Conservation (phyloP, 2,329 filamentous ascomycete species). For the Sporothrix protearum region DNA sequence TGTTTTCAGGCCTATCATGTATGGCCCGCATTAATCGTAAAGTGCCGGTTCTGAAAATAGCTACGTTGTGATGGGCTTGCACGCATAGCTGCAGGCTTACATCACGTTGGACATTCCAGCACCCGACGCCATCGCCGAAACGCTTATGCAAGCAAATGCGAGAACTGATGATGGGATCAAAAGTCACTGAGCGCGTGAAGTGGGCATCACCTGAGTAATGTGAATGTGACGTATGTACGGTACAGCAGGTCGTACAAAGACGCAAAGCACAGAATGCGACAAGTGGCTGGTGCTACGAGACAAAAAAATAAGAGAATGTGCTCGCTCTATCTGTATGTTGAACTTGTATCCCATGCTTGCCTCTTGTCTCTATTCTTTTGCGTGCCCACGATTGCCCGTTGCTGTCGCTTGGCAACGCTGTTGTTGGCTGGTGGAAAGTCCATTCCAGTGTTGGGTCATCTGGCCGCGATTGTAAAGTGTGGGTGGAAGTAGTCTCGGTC, state of each 20-base stretch:
- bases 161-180: not conserved
- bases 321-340: not conserved
- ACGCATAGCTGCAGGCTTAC: not conserved
- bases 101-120: not conserved
- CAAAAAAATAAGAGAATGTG: not conserved
- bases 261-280: not conserved
- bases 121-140: not conserved
- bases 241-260: too few relatives aligned
- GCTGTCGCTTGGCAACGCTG: not conserved
- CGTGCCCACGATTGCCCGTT: too few relatives aligned
- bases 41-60: too few relatives aligned
- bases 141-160: not conserved
- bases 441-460: slow-evolving; percentile 1
- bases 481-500: not conserved
- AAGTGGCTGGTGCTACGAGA: not conserved
- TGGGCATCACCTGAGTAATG: not conserved
- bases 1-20: not conserved
- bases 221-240: not conserved
- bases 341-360: not conserved
- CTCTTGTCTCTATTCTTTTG: not conserved
- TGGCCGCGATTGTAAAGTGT: not conserved
- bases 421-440: not conserved
- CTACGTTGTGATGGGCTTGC: not conserved
- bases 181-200: not conserved
- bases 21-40: not conserved